These are phyloP conservation scores for Aechmea fasciata DNA, from an alignment of 176 grass and related monocot genomes.

Conservation along the genomic window DNA sequence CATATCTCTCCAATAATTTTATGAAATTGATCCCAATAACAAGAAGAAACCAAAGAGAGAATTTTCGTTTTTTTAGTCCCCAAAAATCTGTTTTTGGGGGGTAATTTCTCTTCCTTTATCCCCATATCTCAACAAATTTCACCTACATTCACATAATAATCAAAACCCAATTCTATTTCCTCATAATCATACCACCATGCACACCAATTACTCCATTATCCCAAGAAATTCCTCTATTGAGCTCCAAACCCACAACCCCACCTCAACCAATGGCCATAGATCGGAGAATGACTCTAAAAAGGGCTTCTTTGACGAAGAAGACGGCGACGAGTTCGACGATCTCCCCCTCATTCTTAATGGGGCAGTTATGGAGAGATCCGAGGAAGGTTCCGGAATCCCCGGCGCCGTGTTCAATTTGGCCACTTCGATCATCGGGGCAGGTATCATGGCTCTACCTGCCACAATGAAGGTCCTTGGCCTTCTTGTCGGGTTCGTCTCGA, in stretches of 20 bases:
- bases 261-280: conserved; percentile 8
- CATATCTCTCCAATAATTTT: no score
- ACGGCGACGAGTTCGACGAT: conserved; percentile 37
- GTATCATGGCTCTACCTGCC: conserved; percentile 94
- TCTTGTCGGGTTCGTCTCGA: conserved; percentile 50
- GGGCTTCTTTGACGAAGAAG: conserved; percentile 42
- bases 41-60: neutral
- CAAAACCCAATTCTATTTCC: neutral
- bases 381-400: conserved; percentile 40
- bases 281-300: conserved; percentile 30
- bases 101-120: neutral
- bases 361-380: conserved; percentile 5
- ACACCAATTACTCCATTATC: conserved; percentile 56
- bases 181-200: conserved; percentile 25
- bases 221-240: conserved; percentile 26
- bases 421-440: conserved; percentile 92
- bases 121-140: conserved; percentile 1
- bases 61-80: neutral
- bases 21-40: no score
- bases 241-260: conserved; percentile 8
- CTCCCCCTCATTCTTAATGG: conserved; percentile 61
- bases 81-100: neutral
- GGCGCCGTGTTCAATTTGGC: conserved; percentile 92
- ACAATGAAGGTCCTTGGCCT: conserved; percentile 99
- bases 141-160: neutral